These are phyloP conservation scores for Porodaedalea pini DNA, from an alignment of 1,284 basidiomycete species.

Conservation along the genomic window DNA sequence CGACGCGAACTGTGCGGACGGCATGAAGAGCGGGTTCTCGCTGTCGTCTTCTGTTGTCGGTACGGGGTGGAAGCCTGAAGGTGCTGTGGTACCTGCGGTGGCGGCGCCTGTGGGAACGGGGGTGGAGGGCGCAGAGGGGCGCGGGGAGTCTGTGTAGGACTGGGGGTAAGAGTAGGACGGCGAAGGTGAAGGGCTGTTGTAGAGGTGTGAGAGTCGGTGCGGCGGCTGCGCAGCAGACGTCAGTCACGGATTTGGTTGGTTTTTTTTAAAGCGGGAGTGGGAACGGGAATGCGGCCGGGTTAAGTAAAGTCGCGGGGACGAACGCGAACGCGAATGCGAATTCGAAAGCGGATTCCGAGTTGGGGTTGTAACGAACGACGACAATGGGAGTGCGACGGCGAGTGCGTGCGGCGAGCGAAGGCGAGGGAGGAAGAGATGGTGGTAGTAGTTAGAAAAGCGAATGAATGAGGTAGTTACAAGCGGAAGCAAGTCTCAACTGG, in stretches of 20 bases:
- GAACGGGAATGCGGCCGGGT: too few relatives aligned
- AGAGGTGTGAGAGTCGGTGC: conserved; percentile 31
- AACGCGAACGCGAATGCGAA: too few relatives aligned
- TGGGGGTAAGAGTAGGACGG: conserved; percentile 23
- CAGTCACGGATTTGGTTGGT: too few relatives aligned
- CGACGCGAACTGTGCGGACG: conserved; percentile 14
- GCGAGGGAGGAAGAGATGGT: background rate
- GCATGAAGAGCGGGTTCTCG: conserved; percentile 20
- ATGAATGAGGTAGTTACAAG: conserved; percentile 1
- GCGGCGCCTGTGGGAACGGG: conserved; percentile 1
- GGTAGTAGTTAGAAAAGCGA: background rate
- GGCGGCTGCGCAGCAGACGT: conserved; percentile 35
- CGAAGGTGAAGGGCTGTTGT: conserved; percentile 21
- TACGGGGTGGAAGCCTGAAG: conserved; percentile 9
- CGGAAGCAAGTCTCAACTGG: conserved; percentile 19
- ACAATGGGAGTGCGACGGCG: background rate
- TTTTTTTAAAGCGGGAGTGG: too few relatives aligned
- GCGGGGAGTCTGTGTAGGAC: conserved; percentile 19
- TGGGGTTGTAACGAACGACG: background rate
- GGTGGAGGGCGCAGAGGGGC: background rate
- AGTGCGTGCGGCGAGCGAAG: conserved; percentile 2
- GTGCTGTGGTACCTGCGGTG: background rate
- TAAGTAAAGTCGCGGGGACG: too few relatives aligned
- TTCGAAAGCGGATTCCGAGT: too few relatives aligned
- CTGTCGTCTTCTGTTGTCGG: background rate